These are phyloP conservation scores for Saturnispora sekii DNA, from an alignment of 805 yeast species.

Conservation along the genomic window DNA sequence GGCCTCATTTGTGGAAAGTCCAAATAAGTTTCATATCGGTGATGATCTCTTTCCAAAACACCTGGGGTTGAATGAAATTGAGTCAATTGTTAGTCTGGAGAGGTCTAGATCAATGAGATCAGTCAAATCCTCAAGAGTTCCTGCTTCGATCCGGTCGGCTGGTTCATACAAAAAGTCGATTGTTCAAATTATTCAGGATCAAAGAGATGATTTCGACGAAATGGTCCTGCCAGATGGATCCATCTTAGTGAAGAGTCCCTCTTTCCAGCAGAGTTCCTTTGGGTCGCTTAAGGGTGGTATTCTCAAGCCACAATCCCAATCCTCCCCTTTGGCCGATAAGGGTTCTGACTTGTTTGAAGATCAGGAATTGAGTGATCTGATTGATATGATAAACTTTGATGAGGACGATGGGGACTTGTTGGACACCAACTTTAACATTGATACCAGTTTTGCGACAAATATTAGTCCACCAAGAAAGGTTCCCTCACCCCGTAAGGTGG, in stretches of 20 bases:
- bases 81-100: slow-evolving; percentile 64
- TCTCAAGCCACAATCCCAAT: slow-evolving; percentile 9
- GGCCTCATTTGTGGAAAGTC: slow-evolving; percentile 11
- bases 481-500: neutral
- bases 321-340: neutral
- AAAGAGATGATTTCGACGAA: slow-evolving; percentile 13
- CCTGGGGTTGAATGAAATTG: slow-evolving; percentile 57
- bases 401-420: slow-evolving; percentile 12
- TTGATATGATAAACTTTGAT: slow-evolving; percentile 24
- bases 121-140: slow-evolving; percentile 19
- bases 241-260: slow-evolving; percentile 29
- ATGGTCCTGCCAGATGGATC: slow-evolving; percentile 32
- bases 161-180: slow-evolving; percentile 18
- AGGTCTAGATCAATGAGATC: slow-evolving; percentile 54
- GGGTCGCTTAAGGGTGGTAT: slow-evolving; percentile 7
- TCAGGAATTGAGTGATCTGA: slow-evolving; percentile 21
- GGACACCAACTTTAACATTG: slow-evolving; percentile 21
- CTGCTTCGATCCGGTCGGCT: slow-evolving; percentile 8
- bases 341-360: slow-evolving; percentile 2
- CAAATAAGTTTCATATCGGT: slow-evolving; percentile 31
- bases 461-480: slow-evolving; percentile 9
- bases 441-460: slow-evolving; percentile 4
- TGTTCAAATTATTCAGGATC: slow-evolving; percentile 17
- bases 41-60: slow-evolving; percentile 66
- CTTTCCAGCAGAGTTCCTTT: slow-evolving; percentile 1